These are phyloP conservation scores for Silene uniflora DNA, from an alignment of 148 eudicot species.

Conservation along the genomic window DNA sequence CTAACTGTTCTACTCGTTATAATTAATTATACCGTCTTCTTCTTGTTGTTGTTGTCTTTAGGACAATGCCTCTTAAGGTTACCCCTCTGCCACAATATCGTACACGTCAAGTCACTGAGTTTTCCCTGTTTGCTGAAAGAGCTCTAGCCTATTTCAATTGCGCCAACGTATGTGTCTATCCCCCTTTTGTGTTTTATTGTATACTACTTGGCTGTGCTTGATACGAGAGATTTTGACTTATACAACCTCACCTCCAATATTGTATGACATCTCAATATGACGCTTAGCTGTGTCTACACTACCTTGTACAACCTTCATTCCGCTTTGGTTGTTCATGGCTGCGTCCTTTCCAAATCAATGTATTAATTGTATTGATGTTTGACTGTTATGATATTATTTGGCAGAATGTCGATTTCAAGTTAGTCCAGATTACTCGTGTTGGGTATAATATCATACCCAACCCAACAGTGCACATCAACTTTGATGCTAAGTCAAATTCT, in stretches of 20 bases:
- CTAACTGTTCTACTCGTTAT: not conserved
- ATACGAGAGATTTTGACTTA: not conserved
- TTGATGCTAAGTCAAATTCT: not conserved
- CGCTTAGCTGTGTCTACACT: not conserved
- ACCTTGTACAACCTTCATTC: not conserved
- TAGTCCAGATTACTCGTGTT: not conserved
- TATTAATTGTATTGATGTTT: not conserved
- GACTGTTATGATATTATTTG: not conserved
- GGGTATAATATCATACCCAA: not conserved
- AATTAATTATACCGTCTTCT: not conserved
- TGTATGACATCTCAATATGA: not conserved
- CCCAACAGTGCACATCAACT: not conserved
- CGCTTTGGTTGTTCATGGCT: not conserved
- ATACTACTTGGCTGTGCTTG: not conserved
- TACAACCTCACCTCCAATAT: not conserved
- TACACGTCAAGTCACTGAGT: not conserved
- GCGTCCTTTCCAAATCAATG: not conserved
- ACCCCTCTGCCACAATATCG: not conserved
- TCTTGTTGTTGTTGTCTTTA: no score
- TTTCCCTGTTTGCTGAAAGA: not conserved
- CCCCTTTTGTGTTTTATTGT: not conserved
- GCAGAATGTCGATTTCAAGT: not conserved
- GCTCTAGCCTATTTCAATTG: not conserved
- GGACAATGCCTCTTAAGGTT: not conserved
- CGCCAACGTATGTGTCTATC: not conserved